Conservation (phyloP, 2,329 filamentous ascomycete species). For the Ascochyta clinopodiicola region DNA sequence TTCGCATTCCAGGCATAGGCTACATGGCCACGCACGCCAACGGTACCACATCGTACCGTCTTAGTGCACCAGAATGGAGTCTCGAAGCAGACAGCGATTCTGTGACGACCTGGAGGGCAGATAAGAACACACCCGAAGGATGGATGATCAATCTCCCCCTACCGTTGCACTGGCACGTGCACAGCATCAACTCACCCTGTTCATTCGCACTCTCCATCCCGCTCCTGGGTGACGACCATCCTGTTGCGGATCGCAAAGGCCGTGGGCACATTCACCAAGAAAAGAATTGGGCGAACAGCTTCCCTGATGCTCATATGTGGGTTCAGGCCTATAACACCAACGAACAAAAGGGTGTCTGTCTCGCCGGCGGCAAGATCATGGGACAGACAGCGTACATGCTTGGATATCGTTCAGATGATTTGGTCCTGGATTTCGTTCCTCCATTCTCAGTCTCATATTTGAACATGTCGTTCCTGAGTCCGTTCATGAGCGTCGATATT, state of each 20-base stretch:
- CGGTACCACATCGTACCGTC: constrained; percentile 47
- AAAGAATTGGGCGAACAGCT: constrained; percentile 59
- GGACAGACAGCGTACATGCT: constrained; percentile 54
- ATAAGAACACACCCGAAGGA: constrained; percentile 53
- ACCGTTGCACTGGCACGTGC: constrained; percentile 61
- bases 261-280: constrained; percentile 55
- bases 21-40: constrained; percentile 46
- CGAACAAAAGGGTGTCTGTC: constrained; percentile 33
- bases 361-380: constrained; percentile 45
- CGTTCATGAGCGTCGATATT: constrained; percentile 51
- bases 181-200: constrained; percentile 52
- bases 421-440: constrained; percentile 53
- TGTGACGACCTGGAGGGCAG: constrained; percentile 49
- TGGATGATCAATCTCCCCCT: constrained; percentile 55
- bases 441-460: constrained; percentile 50
- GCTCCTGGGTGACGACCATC: constrained; percentile 25
- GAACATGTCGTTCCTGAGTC: constrained; percentile 44
- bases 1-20: constrained; percentile 51
- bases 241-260: constrained; percentile 38
- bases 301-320: constrained; percentile 53
- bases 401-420: constrained; percentile 51
- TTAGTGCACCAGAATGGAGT: constrained; percentile 43
- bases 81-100: constrained; percentile 50
- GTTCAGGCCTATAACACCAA: constrained; percentile 38
- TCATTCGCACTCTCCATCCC: constrained; percentile 51